phyloP scores from a whole-genome alignment of 306 rosid genomes.

The Medicago arabica region DNA sequence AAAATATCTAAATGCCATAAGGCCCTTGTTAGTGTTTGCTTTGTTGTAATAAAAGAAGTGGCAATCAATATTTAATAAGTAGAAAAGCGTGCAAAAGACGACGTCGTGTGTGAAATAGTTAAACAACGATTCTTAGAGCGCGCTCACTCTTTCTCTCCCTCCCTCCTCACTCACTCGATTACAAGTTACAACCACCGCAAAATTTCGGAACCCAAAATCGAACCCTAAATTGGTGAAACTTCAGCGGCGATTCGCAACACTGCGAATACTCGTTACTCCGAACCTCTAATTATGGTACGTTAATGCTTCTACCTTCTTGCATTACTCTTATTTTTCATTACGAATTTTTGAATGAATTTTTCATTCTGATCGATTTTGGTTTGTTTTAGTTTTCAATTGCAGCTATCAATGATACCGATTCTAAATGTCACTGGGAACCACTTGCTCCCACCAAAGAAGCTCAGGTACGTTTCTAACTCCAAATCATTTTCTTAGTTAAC shows the following conservation, averaged over 20 bases:
- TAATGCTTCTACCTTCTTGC: conserved; percentile 23
- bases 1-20: too few species aligned
- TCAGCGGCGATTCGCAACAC: neutral
- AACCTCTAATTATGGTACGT: conserved; percentile 38
- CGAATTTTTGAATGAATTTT: neutral
- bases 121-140: conserved; percentile 29
- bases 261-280: conserved; percentile 10
- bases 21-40: too few species aligned
- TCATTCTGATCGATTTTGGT: conserved; percentile 10
- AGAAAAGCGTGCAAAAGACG: neutral
- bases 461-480: conserved; percentile 58
- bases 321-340: conserved; percentile 10
- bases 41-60: too few species aligned
- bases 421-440: conserved; percentile 87
- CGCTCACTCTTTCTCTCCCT: conserved; percentile 24
- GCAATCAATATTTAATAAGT: too few species aligned
- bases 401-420: conserved; percentile 89
- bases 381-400: conserved; percentile 81
- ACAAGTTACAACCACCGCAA: conserved; percentile 20
- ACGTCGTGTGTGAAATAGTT: conserved; percentile 35
- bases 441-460: conserved; percentile 98
- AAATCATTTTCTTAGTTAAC: neutral
- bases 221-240: conserved; percentile 39
- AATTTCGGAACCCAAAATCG: conserved; percentile 12
- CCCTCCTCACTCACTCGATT: conserved; percentile 7